Evolutionary conservation across 1,284 basidiomycete genomes (phyloP).

Genomic region (Pisolithus thermaeus): DNA sequence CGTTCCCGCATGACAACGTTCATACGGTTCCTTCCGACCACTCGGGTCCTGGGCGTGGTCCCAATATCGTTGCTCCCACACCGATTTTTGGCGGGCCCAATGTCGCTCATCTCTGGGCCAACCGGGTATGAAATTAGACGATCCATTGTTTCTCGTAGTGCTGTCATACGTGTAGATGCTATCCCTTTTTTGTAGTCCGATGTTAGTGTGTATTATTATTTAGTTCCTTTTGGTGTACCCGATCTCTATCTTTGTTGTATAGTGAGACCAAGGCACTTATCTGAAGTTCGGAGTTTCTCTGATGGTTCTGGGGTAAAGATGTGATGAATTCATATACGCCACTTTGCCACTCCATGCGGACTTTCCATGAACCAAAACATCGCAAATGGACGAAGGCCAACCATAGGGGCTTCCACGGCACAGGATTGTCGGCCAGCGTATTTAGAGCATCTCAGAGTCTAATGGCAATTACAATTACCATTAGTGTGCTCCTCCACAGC

Average conservation of each 20-base stretch:
- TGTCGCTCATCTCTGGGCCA: constrained; percentile 28
- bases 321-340: background rate
- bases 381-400: background rate
- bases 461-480: too few species aligned
- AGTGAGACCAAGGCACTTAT: background rate
- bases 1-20: constrained; percentile 21
- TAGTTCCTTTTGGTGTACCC: constrained; percentile 4
- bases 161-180: background rate
- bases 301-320: background rate
- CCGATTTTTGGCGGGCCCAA: constrained; percentile 30
- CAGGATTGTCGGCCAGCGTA: background rate
- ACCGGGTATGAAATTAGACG: constrained; percentile 22
- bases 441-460: too few species aligned
- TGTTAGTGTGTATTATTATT: constrained; percentile 8
- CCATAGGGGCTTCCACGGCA: background rate
- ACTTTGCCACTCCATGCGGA: background rate
- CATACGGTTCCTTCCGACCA: constrained; percentile 15
- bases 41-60: constrained; percentile 11
- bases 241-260: background rate
- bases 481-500: too few species aligned
- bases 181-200: background rate
- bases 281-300: background rate
- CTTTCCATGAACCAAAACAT: background rate
- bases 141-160: background rate
- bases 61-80: constrained; percentile 28